Evolutionary conservation across 148 eudicot genomes (phyloP), one percentile per base, ranked within the genome.

Genomic region (Dysphania ambrosioides): DNA sequence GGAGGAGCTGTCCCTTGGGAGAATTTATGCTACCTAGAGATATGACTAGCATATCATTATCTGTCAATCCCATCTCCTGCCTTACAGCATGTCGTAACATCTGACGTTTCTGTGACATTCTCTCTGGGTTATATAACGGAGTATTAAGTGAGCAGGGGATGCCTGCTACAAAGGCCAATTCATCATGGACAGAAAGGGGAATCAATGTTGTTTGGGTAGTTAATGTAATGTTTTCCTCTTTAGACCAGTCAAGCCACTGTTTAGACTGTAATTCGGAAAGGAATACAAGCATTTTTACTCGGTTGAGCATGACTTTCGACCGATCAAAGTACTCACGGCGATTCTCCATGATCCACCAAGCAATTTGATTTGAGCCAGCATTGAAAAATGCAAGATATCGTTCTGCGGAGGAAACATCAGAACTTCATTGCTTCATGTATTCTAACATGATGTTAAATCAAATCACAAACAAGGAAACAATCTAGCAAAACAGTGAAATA

Each of bases 341-440:
- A 81, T 96, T 96, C 88, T 96, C 99, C 99, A 96, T 96, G 87
- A 96, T 96, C 99, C 99, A 96, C 99, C 99, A 96, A 70, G 88
- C 88, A 79, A 96, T 87, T 81, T 89, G 91, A 55, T 87, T 89
- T 31, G 97, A 88, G 78, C 93, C 97, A 71, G 97, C 91, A 16
- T 81, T 81, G 56, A 84, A 89, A 78, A 77, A 88, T 19, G 83
- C 79, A 70, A 86, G 79, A 81, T 96, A 96, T 75, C 81, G 83
- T 77, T 92, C 99, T 96, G 95, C 60, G 73, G 58, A 34, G 72
- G 73, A 72, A 59, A 51, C 5, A 73, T 29, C 21, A 36, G 55
- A 67, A 18, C 27, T 56, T 40, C 19, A 67, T 41, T 61, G 60
- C 30, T 40, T 60, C 35, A 15, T 60, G 58, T 53, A n/a, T 53